Conservation (phyloP, 2,329 filamentous ascomycete genomes). For the Colletotrichum salicis region DNA sequence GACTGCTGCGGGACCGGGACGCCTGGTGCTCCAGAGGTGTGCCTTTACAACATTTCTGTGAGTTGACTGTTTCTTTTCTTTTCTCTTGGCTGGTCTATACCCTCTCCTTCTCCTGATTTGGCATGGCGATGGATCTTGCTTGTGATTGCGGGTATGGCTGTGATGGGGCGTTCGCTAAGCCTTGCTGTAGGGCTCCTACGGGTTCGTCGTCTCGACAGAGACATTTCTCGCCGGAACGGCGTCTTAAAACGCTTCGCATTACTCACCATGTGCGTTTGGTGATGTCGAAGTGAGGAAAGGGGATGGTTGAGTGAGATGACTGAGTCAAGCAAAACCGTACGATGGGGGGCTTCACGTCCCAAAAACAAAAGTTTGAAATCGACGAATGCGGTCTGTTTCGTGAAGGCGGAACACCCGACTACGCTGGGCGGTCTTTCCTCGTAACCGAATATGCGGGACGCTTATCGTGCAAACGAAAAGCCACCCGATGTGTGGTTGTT, state of each 20-base stretch:
- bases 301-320: not conserved
- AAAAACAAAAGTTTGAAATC: too few species aligned
- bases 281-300: not conserved
- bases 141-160: not conserved
- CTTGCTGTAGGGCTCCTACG: slow-evolving; percentile 21
- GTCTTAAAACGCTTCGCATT: not conserved
- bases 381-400: not conserved
- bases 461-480: not conserved
- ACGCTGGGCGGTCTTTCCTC: not conserved
- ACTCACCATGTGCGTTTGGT: not conserved
- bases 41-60: slow-evolving; percentile 28
- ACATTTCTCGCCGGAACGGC: slow-evolving; percentile 21
- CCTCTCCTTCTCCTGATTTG: not conserved
- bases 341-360: not conserved
- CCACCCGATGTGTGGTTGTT: not conserved
- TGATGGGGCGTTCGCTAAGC: not conserved
- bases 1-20: slow-evolving; percentile 32
- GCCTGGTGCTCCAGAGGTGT: slow-evolving; percentile 27
- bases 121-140: not conserved
- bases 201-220: slow-evolving; percentile 27
- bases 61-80: slow-evolving; percentile 2
- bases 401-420: not conserved
- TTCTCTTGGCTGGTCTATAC: too few species aligned
- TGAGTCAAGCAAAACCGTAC: not conserved
- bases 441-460: not conserved